Percentiles rank a stretch among this genome's conserved stretches.
Conservation (phyloP, 2,329 filamentous ascomycete genomes). For the Neonectria coccinea region DNA sequence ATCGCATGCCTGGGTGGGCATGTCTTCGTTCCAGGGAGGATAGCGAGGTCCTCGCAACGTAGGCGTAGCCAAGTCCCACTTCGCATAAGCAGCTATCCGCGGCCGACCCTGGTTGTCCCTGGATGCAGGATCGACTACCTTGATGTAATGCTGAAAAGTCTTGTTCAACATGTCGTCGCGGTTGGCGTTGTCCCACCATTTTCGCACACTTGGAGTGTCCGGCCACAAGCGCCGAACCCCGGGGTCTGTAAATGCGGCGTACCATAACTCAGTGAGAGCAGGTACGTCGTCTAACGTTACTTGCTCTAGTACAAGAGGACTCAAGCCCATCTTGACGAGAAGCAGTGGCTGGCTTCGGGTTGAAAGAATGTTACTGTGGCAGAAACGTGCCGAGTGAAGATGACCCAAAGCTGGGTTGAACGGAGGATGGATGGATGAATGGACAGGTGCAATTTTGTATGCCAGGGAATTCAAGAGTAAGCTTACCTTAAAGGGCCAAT, state of each 20-base stretch:
- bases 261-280: conserved; percentile 33
- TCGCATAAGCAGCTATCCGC: conserved; percentile 35
- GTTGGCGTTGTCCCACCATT: conserved; percentile 38
- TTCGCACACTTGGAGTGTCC: conserved; percentile 33
- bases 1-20: conserved; percentile 30
- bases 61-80: conserved; percentile 35
- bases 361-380: too few relatives aligned
- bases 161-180: conserved; percentile 30
- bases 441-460: too few relatives aligned
- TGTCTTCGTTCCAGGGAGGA: conserved; percentile 33
- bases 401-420: too few relatives aligned
- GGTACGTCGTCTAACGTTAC: conserved; percentile 23
- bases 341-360: too few relatives aligned
- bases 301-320: too few relatives aligned
- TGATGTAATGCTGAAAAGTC: conserved; percentile 36
- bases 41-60: conserved; percentile 33
- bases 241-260: conserved; percentile 31
- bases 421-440: too few relatives aligned
- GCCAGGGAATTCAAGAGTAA: too few relatives aligned
- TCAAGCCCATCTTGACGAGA: too few relatives aligned
- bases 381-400: too few relatives aligned
- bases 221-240: conserved; percentile 32
- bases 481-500: too few relatives aligned
- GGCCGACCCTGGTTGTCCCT: conserved; percentile 18
- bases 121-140: conserved; percentile 31